Conservation (phyloP, 2,329 filamentous ascomycete genomes). For the Acrocalymma vagum region DNA sequence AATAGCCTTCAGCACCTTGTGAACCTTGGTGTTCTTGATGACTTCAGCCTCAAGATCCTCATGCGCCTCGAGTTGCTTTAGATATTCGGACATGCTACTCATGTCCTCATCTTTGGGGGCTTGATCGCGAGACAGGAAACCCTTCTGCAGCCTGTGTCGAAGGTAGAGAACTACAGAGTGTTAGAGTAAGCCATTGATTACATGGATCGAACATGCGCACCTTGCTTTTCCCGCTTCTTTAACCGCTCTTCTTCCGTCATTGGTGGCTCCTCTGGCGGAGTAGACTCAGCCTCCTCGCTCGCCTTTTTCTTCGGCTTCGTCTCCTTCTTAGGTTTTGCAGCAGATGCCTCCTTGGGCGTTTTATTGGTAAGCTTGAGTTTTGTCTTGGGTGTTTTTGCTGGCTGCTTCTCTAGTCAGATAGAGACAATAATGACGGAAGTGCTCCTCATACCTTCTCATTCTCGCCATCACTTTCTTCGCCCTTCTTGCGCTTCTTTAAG, state of each 20-base stretch:
- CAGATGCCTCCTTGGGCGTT: constrained; percentile 47
- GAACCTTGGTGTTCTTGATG: constrained; percentile 92
- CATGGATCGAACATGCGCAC: constrained; percentile 40
- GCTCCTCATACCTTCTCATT: constrained; percentile 63
- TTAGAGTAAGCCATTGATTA: constrained; percentile 10
- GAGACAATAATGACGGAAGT: not conserved
- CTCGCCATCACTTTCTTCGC: constrained; percentile 71
- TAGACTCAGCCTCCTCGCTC: constrained; percentile 65
- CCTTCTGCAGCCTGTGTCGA: constrained; percentile 93
- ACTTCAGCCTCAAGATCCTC: constrained; percentile 86
- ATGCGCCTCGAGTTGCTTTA: constrained; percentile 82
- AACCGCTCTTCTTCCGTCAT: constrained; percentile 64
- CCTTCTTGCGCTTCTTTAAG: constrained; percentile 80
- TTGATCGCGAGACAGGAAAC: constrained; percentile 84
- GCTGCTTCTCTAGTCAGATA: constrained; percentile 44
- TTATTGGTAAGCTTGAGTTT: constrained; percentile 58
- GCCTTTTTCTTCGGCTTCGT: constrained; percentile 62
- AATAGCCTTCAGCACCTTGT: constrained; percentile 97
- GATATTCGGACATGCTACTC: constrained; percentile 77
- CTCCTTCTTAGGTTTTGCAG: constrained; percentile 68
- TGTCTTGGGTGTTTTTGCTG: constrained; percentile 60
- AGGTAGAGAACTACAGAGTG: constrained; percentile 79
- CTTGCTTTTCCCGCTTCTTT: constrained; percentile 66
- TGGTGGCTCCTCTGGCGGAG: constrained; percentile 60
- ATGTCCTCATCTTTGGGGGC: constrained; percentile 88